A percentile compares a stretch with the other conserved stretches of the same genome.
phyloP scores from a whole-genome alignment of 345 rosid species.

The Eucalyptus erythrocorys region DNA sequence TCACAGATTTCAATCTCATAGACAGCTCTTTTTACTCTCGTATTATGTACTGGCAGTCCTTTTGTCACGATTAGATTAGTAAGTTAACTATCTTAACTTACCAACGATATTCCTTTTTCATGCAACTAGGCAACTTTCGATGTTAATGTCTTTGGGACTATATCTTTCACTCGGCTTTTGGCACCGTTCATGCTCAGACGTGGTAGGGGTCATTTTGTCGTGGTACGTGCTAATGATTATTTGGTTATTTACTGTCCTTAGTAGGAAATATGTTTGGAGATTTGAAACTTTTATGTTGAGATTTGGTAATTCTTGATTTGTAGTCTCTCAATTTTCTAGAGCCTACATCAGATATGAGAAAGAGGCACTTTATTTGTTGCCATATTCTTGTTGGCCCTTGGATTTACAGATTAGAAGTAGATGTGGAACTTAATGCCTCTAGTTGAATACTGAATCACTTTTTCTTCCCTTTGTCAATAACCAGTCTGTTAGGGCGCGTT shows the following conservation, averaged over 20 bases:
- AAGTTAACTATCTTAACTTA: neutral
- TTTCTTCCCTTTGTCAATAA: neutral
- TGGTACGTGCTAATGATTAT: conserved; percentile 45
- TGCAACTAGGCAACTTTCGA: conserved; percentile 58
- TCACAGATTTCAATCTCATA: neutral
- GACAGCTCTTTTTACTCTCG: neutral
- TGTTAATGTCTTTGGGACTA: conserved; percentile 82
- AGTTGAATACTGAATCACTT: neutral
- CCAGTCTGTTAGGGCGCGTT: too few relatives aligned
- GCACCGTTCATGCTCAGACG: conserved; percentile 69
- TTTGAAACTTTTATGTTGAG: neutral
- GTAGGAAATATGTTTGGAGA: neutral
- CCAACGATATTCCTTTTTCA: neutral
- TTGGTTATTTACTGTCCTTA: neutral
- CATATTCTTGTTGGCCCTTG: neutral
- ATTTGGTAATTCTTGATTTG: neutral
- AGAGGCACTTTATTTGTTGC: neutral
- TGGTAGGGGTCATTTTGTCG: conserved; percentile 87
- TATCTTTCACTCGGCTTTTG: conserved; percentile 74
- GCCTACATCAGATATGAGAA: neutral
- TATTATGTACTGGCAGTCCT: neutral
- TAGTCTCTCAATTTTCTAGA: neutral
- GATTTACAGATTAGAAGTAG: neutral
- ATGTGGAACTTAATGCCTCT: neutral
- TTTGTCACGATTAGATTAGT: neutral